Base-by-base conservation (phyloP, 2,329 filamentous ascomycete genomes). In the Saccharata proteae region DNA sequence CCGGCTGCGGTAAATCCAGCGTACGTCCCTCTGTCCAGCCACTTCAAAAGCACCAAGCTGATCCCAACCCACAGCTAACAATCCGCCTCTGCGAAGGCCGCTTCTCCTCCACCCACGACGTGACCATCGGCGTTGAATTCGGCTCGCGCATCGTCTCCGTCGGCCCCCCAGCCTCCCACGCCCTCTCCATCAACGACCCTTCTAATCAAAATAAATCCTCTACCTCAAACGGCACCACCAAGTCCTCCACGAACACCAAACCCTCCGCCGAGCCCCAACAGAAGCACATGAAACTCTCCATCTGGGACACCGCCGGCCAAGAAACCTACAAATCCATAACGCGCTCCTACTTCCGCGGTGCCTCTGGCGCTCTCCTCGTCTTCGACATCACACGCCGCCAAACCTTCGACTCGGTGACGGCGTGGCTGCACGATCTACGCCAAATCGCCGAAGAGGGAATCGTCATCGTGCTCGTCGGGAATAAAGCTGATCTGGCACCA, bases 241-340 rank as follows among this genome's bases (percentile, higher is more conserved):
- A 38, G 19, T 35, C 47, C 17, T 7, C 14, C 8, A n/a, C 11
- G 10, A 29, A 29, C 28, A 19, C 25, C 15, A 23, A 26, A 15
- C 24, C 13, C 12, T 38, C 32, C 11, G 43, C 47, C 6, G 43
- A 54, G 10, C 50, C 54, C 22, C 42, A 44, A 25, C 70, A 74
- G 44, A 73, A 73, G 74, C 79, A 88, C 61, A 93, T 93, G 85
- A 93, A 93, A 59, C 70, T 93, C 4, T 84, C 77, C 26, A 66
- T 96, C 8, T 96, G 88, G 88, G 88, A 94, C 52, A 96, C 88
- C 1, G 88, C 88, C 11, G 88, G 88, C 16, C 88, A 96, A 57
- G 88, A 96, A 63, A 93, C 85, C 9, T 96, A 96, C 66, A 94
- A 94, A 57, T 88, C 80, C 26, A 90, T 96, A 37, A 96, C 88